A percentile compares a stretch with the other conserved stretches of the same genome.
Evolutionary conservation across 2,329 filamentous ascomycete species (phyloP).

Genomic region (Aurifilum marmelostoma): DNA sequence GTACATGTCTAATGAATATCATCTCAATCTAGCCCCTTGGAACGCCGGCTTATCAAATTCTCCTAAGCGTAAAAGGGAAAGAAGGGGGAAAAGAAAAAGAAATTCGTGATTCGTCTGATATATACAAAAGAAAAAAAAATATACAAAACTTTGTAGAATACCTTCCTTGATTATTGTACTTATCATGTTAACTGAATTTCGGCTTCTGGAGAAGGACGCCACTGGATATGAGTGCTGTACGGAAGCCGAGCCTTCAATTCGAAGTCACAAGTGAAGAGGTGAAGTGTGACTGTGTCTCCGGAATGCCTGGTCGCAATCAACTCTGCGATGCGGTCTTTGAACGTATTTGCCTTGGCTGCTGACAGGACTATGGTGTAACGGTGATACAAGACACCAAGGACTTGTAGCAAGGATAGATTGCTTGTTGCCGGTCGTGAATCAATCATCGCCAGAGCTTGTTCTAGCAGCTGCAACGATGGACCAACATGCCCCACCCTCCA

Average conservation of each 20-base stretch:
- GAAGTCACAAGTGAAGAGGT: not conserved
- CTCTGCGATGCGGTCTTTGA: not conserved
- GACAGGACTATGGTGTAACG: not conserved
- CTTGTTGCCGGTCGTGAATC: not conserved
- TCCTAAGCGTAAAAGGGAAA: not conserved
- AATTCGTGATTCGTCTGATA: not conserved
- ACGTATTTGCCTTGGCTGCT: not conserved
- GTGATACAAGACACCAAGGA: constrained; percentile 5
- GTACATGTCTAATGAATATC: not conserved
- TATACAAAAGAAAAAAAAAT: not conserved
- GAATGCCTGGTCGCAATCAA: not conserved
- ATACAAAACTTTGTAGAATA: not conserved
- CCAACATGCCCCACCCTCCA: not conserved
- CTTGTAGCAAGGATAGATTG: not conserved
- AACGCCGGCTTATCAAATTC: not conserved
- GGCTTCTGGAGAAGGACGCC: not conserved
- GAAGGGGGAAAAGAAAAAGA: too few species aligned
- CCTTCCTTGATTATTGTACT: not conserved
- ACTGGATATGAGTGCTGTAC: not conserved
- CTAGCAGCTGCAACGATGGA: not conserved
- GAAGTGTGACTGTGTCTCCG: not conserved
- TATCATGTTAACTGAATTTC: not conserved
- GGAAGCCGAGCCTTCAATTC: not conserved
- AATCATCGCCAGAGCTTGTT: not conserved
- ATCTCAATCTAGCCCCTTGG: not conserved